Evolutionary conservation across 169 alveolate genomes (phyloP), one percentile per base, ranked within the genome.

Genomic region (Eimeria necatrix): DNA sequence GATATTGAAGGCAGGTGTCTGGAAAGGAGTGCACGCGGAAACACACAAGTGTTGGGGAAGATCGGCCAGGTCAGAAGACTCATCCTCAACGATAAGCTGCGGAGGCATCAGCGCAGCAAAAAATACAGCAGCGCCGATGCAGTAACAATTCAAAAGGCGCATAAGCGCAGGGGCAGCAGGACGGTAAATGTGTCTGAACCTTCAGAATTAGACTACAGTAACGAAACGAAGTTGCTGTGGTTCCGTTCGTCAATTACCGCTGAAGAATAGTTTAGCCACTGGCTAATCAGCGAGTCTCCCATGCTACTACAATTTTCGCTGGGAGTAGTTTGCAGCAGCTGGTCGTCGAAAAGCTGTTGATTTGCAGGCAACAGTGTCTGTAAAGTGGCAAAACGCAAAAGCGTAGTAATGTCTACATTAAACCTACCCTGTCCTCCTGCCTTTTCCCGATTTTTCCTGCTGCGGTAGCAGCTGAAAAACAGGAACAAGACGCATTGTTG

Each of bases 221-320:
- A 22, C 48, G 41, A 32, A 32, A 2, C 41, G 41, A 32, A 32
- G 41, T 32, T 7, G 4, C 51, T 71, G 12, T 71, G 81, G 52
- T 71, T 26, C 22, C 18, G 16, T 4, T 26, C 51, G 41, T 26
- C n/a, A 24, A 26, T 41, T 76, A 76, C 87, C 87, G 87, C 87
- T 41, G 87, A 76, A 49, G 87, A 76, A 59, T 10, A 76, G 64
- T 76, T 76, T 7, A 76, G 64, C 87, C 87, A 76, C 52, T 76
- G 87, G 64, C 87, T 76, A 41, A 76, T 76, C 61, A 76, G 46
- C 10, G 87, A 76, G 20, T 76, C 87, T 12, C 16, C 9, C 64
- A 41, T 49, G 64, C 61, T 49, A 14, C 87, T 76, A 59, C 64
- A 4, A 20, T 59, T 49, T 53, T 59, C 41, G 41, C 41, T 32